Evolutionary conservation across 2,329 filamentous ascomycete species (phyloP).

Genomic region (Hypoxylon sp.): DNA sequence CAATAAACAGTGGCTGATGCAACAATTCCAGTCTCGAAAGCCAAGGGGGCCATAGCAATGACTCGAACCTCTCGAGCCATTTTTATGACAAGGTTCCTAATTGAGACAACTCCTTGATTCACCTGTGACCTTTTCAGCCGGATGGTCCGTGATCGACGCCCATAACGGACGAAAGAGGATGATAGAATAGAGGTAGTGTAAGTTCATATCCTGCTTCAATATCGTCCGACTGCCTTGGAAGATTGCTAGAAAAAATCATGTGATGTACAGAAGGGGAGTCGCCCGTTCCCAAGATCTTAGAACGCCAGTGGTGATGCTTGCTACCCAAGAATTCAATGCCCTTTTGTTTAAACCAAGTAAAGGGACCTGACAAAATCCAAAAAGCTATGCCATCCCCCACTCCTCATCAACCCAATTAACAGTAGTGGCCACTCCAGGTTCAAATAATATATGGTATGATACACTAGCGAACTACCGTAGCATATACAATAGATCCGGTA

Average conservation of each 20-base stretch:
- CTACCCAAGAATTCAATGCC: slow-evolving; percentile 24
- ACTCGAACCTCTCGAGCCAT: slow-evolving; percentile 36
- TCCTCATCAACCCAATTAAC: not conserved
- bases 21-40: slow-evolving; percentile 38
- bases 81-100: slow-evolving; percentile 36
- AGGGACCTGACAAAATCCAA: slow-evolving; percentile 16
- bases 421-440: slow-evolving; percentile 21
- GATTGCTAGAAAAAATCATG: slow-evolving; percentile 29
- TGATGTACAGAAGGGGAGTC: slow-evolving; percentile 26
- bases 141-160: slow-evolving; percentile 1
- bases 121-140: not conserved
- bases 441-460: slow-evolving; percentile 16
- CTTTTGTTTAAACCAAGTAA: slow-evolving; percentile 38
- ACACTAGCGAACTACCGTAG: slow-evolving; percentile 49
- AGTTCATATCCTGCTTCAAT: slow-evolving; percentile 22
- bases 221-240: slow-evolving; percentile 17
- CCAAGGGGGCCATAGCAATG: slow-evolving; percentile 8
- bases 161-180: not conserved
- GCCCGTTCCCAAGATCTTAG: slow-evolving; percentile 12
- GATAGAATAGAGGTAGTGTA: slow-evolving; percentile 1
- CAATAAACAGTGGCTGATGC: slow-evolving; percentile 38
- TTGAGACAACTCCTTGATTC: slow-evolving; percentile 13
- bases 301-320: slow-evolving; percentile 40
- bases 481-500: slow-evolving; percentile 62
- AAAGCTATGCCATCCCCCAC: slow-evolving; percentile 4